These are phyloP conservation scores for Rhododendron simsii DNA, from an alignment of 148 eudicot genomes.

Conservation along the genomic window DNA sequence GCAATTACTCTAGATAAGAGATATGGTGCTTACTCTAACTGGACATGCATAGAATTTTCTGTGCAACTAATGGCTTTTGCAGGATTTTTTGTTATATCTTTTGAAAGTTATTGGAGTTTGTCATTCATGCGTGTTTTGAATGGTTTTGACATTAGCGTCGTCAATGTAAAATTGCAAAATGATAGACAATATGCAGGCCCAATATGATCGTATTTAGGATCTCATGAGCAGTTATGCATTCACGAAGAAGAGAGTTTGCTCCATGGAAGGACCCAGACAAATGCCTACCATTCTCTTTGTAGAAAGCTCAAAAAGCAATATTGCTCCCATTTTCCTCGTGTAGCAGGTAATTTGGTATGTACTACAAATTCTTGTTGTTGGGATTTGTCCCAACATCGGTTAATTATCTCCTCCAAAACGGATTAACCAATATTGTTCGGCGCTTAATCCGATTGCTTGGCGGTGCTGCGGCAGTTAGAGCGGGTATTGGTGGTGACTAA, in stretches of 20 bases:
- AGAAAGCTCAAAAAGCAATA: slow-evolving; percentile 50
- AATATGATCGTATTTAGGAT: slow-evolving; percentile 88
- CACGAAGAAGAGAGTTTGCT: slow-evolving; percentile 78
- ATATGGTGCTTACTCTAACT: background rate
- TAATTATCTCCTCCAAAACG: too few species aligned
- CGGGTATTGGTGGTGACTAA: too few species aligned
- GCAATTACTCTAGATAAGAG: background rate
- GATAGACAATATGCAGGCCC: slow-evolving; percentile 54
- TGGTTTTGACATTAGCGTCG: background rate
- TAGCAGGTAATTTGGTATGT: slow-evolving; percentile 43
- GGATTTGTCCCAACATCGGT: too few species aligned
- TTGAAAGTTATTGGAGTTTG: background rate
- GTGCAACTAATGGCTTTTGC: background rate
- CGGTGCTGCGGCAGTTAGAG: too few species aligned
- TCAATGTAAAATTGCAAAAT: background rate
- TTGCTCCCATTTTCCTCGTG: slow-evolving; percentile 66
- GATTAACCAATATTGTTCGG: too few species aligned
- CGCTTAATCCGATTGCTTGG: too few species aligned
- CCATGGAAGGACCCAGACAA: slow-evolving; percentile 79
- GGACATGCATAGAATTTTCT: background rate
- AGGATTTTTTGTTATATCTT: background rate
- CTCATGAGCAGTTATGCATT: slow-evolving; percentile 96
- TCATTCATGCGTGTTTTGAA: background rate
- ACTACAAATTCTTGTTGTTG: background rate
- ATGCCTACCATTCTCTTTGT: slow-evolving; percentile 76